Conservation (phyloP, 2,329 filamentous ascomycete species). For the Stagonosporopsis tanaceti region DNA sequence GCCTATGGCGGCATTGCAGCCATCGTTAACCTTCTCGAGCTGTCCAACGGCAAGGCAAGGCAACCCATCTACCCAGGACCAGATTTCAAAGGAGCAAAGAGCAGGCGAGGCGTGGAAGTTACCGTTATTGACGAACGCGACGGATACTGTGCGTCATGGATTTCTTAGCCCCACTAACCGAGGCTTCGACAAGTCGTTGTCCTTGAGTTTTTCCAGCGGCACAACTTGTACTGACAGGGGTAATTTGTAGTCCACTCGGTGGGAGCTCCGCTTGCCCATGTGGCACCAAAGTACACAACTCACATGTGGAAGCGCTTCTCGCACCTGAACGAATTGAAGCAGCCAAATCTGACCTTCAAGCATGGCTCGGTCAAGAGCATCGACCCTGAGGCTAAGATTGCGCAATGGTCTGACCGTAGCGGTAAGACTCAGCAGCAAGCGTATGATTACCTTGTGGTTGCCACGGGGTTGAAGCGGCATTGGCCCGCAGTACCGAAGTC, state of each 20-base stretch:
- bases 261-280: slow-evolving; percentile 75
- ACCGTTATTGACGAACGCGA: slow-evolving; percentile 82
- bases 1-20: slow-evolving; percentile 76
- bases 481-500: slow-evolving; percentile 79
- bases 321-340: slow-evolving; percentile 71
- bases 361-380: slow-evolving; percentile 71
- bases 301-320: slow-evolving; percentile 75
- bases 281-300: slow-evolving; percentile 67
- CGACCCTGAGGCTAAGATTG: slow-evolving; percentile 66
- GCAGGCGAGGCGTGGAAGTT: slow-evolving; percentile 68
- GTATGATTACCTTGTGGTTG: slow-evolving; percentile 81
- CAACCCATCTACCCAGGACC: slow-evolving; percentile 52
- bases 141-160: slow-evolving; percentile 72
- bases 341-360: slow-evolving; percentile 68
- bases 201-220: slow-evolving; percentile 15
- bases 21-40: slow-evolving; percentile 72
- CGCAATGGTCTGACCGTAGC: slow-evolving; percentile 61
- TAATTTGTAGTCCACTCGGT: slow-evolving; percentile 72
- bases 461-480: slow-evolving; percentile 72
- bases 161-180: slow-evolving; percentile 27
- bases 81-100: slow-evolving; percentile 45
- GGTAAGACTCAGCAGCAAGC: slow-evolving; percentile 54
- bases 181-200: slow-evolving; percentile 18
- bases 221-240: slow-evolving; percentile 28
- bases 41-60: slow-evolving; percentile 65